Conservation (phyloP, 768 basidiomycete genomes). For the Boletellus sp. region DNA sequence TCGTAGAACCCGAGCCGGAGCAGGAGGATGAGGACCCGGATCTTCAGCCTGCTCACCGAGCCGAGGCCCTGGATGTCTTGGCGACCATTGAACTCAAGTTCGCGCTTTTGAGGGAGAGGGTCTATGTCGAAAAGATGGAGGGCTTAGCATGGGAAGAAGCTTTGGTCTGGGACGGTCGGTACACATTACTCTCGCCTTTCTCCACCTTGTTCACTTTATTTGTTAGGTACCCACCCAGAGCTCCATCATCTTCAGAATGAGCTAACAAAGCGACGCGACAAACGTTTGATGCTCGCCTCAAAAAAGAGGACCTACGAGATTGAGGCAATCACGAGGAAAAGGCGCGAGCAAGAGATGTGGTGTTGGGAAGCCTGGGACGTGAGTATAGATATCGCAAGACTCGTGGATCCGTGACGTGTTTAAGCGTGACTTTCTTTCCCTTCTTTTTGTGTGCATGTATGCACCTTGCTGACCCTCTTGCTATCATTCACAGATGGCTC, state of each 20-base stretch:
- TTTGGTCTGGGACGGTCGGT: constrained; percentile 71
- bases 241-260: constrained; percentile 77
- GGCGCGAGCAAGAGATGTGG: constrained; percentile 66
- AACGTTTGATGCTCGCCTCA: constrained; percentile 77
- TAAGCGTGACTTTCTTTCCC: constrained; percentile 4
- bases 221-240: constrained; percentile 82
- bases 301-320: constrained; percentile 68
- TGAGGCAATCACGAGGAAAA: constrained; percentile 55
- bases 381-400: constrained; percentile 18
- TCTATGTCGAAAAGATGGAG: constrained; percentile 95
- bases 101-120: constrained; percentile 76
- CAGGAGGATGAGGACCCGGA: constrained; percentile 55
- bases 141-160: constrained; percentile 84
- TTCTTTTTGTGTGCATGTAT: neutral
- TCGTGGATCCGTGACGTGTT: neutral
- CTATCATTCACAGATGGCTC: constrained; percentile 48
- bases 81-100: constrained; percentile 92
- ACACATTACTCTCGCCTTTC: neutral
- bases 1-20: constrained; percentile 24
- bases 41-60: constrained; percentile 75
- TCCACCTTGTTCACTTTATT: constrained; percentile 1
- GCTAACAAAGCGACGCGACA: constrained; percentile 72
- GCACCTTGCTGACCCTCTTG: constrained; percentile 3
- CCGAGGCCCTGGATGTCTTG: constrained; percentile 84
- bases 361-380: constrained; percentile 95